Evolutionary conservation across 768 basidiomycete species (phyloP).

Genomic region (Megacollybia marginata): DNA sequence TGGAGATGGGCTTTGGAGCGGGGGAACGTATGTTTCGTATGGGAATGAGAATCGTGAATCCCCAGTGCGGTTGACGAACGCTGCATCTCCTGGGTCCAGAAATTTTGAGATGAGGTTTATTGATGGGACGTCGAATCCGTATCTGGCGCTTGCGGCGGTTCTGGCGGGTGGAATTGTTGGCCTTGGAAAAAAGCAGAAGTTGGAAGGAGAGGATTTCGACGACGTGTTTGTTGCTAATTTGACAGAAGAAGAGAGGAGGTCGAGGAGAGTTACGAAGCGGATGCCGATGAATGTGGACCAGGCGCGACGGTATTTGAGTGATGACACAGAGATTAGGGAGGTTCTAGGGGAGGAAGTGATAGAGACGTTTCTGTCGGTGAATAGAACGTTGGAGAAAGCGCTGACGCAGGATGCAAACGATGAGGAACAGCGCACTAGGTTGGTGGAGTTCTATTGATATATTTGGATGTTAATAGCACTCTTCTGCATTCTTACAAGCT

Average conservation of each 20-base stretch:
- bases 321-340: constrained; percentile 27
- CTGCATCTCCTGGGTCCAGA: constrained; percentile 35
- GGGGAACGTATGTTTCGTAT: constrained; percentile 65
- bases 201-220: constrained; percentile 31
- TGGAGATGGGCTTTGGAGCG: constrained; percentile 59
- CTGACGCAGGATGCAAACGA: constrained; percentile 19
- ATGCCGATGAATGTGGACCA: constrained; percentile 44
- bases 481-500: no score
- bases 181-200: constrained; percentile 27
- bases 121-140: constrained; percentile 60
- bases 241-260: constrained; percentile 33
- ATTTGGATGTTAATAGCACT: no score
- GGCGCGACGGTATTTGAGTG: constrained; percentile 33
- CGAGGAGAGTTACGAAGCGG: constrained; percentile 39
- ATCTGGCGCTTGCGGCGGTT: constrained; percentile 51
- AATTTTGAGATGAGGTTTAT: constrained; percentile 58
- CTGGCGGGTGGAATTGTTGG: constrained; percentile 49
- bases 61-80: constrained; percentile 52
- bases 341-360: constrained; percentile 43
- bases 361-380: constrained; percentile 37
- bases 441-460: constrained; percentile 23
- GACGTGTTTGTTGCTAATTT: constrained; percentile 32
- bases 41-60: constrained; percentile 65
- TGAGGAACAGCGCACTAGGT: constrained; percentile 13
- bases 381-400: constrained; percentile 24